These are phyloP conservation scores for Candolleomyces efflorescens DNA, from an alignment of 768 basidiomycete species.

Conservation along the genomic window DNA sequence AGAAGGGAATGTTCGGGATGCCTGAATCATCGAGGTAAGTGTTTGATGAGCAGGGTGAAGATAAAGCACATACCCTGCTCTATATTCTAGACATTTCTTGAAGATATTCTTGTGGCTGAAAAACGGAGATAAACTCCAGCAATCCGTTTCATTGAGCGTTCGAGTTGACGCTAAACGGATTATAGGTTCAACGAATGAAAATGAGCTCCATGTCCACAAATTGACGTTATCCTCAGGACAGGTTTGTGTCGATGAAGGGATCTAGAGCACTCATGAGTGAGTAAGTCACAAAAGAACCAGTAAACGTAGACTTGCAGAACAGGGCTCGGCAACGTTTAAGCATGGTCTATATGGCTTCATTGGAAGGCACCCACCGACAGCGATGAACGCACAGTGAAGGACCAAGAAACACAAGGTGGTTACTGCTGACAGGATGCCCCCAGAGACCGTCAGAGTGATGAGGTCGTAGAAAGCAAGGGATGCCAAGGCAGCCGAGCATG, in stretches of 20 bases:
- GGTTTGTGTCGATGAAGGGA: conserved; percentile 43
- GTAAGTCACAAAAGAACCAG: background rate
- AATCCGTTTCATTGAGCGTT: conserved; percentile 47
- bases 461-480: conserved; percentile 31
- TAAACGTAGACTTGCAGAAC: conserved; percentile 36
- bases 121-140: conserved; percentile 65
- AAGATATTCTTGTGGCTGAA: conserved; percentile 68
- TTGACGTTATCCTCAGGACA: conserved; percentile 64
- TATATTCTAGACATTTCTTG: conserved; percentile 55
- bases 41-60: background rate
- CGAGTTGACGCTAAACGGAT: conserved; percentile 46
- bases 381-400: conserved; percentile 36
- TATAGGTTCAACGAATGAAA: conserved; percentile 62
- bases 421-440: conserved; percentile 15
- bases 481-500: conserved; percentile 28
- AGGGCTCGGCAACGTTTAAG: conserved; percentile 42
- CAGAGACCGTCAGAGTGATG: conserved; percentile 11
- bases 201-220: conserved; percentile 63
- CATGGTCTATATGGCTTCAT: conserved; percentile 41
- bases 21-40: conserved; percentile 22
- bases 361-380: conserved; percentile 55
- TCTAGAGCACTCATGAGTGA: conserved; percentile 24
- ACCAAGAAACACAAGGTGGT: conserved; percentile 24
- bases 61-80: conserved; percentile 26
- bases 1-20: conserved; percentile 55